Conservation (phyloP, 139 green algal species). For the Chlamydomonas eustigma region DNA sequence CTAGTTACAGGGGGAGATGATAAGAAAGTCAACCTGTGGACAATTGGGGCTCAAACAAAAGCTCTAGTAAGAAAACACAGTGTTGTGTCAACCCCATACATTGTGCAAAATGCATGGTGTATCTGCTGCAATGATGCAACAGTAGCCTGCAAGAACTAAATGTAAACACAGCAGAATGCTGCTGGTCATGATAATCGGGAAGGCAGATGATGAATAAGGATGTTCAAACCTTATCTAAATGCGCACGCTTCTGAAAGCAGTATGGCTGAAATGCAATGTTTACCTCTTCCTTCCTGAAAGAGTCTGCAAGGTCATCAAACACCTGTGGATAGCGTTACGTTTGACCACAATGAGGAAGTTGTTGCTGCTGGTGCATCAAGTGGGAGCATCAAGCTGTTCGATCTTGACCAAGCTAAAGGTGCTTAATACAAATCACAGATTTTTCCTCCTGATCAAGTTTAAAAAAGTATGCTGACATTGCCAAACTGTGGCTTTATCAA, state of each 20-base stretch:
- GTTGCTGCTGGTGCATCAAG: conserved; percentile 62
- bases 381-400: conserved; percentile 77
- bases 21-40: conserved; percentile 83
- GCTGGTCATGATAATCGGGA: too few relatives aligned
- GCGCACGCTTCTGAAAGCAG: too few relatives aligned
- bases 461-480: too few relatives aligned
- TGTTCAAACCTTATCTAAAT: too few relatives aligned
- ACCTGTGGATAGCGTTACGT: conserved; percentile 68
- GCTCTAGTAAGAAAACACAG: conserved; percentile 36
- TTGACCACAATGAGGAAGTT: conserved; percentile 69
- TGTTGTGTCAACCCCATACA: neutral
- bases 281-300: conserved; percentile 26
- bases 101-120: neutral
- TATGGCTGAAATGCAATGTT: too few relatives aligned
- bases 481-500: too few relatives aligned
- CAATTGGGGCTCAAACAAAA: conserved; percentile 60
- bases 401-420: conserved; percentile 62
- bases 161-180: too few relatives aligned
- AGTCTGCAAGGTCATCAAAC: conserved; percentile 62
- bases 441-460: too few relatives aligned
- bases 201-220: too few relatives aligned
- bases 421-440: too few relatives aligned
- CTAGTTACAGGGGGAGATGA: conserved; percentile 87
- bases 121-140: too few relatives aligned
- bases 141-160: too few relatives aligned